phyloP scores from a whole-genome alignment of 2,329 filamentous ascomycete genomes.

The Rhytidhysteron rufulum region DNA sequence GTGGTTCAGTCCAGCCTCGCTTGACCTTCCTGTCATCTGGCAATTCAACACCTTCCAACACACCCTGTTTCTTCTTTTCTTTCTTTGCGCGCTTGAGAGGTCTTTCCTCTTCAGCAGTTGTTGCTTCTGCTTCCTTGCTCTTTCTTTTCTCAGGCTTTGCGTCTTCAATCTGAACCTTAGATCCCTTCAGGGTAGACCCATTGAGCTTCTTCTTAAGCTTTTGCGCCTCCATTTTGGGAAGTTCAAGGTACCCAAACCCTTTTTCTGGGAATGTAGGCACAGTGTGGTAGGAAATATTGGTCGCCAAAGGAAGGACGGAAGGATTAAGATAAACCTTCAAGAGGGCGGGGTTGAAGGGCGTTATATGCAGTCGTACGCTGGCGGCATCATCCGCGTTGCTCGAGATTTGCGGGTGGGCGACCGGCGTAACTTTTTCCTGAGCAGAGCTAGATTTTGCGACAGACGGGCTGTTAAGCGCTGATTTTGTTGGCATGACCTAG shows the following conservation, averaged over 20 bases:
- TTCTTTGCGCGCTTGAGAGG: conserved; percentile 46
- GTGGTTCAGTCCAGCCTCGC: conserved; percentile 79
- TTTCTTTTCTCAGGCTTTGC: conserved; percentile 63
- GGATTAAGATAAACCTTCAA: conserved; percentile 68
- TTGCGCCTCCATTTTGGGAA: conserved; percentile 78
- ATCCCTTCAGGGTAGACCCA: conserved; percentile 77
- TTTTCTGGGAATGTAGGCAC: conserved; percentile 86
- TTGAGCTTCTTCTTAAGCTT: conserved; percentile 89
- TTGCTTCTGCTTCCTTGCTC: conserved; percentile 34
- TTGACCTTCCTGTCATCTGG: conserved; percentile 74
- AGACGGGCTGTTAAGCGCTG: conserved; percentile 37
- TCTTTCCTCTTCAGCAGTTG: conserved; percentile 44
- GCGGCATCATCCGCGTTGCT: conserved; percentile 14
- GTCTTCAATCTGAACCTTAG: conserved; percentile 79
- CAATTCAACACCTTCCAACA: conserved; percentile 67
- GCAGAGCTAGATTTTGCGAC: background rate
- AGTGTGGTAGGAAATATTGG: conserved; percentile 82
- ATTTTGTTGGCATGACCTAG: conserved; percentile 27
- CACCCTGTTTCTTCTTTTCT: conserved; percentile 44
- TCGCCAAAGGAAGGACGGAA: conserved; percentile 61
- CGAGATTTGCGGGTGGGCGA: conserved; percentile 8
- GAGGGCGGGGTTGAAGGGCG: conserved; percentile 74
- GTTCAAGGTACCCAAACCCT: conserved; percentile 83
- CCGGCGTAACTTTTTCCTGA: background rate
- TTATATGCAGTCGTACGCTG: conserved; percentile 71